phyloP scores from a whole-genome alignment of 495 filamentous ascomycete genomes.

The Tuber aestivum region DNA sequence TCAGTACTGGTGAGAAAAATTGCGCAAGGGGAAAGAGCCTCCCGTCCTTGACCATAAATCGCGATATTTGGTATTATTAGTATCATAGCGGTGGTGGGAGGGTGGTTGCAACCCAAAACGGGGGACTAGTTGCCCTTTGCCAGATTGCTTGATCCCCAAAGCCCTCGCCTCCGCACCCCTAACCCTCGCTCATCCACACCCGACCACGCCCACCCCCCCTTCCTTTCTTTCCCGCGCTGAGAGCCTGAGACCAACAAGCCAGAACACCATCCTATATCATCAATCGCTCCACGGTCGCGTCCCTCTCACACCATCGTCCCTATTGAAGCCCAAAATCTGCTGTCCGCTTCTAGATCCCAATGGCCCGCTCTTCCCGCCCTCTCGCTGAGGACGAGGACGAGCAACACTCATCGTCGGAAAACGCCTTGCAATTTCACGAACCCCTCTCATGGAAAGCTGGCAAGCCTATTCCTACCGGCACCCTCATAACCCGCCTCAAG shows the following conservation, averaged over 20 bases:
- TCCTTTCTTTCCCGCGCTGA: slow-evolving; percentile 5
- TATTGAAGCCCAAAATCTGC: neutral
- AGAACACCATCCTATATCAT: slow-evolving; percentile 1
- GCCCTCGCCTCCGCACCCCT: slow-evolving; percentile 15
- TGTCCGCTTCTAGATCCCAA: slow-evolving; percentile 5
- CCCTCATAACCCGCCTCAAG: slow-evolving; percentile 74
- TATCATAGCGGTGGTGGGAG: neutral
- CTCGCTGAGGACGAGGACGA: slow-evolving; percentile 37
- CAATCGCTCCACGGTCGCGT: slow-evolving; percentile 19
- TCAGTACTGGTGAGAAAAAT: neutral
- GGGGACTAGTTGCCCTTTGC: neutral
- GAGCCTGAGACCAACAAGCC: slow-evolving; percentile 11
- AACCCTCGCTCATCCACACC: slow-evolving; percentile 33
- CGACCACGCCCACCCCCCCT: slow-evolving; percentile 22
- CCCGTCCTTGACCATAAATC: neutral
- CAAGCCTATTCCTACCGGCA: slow-evolving; percentile 71
- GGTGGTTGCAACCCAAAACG: neutral
- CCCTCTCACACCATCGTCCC: neutral
- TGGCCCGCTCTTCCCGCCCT: slow-evolving; percentile 40
- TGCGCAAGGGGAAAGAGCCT: neutral
- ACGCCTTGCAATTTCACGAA: slow-evolving; percentile 67
- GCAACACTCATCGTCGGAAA: slow-evolving; percentile 23
- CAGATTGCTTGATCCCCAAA: neutral
- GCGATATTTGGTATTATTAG: neutral
- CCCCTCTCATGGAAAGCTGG: slow-evolving; percentile 87